These are phyloP conservation scores for Podaxis sp. DNA, from an alignment of 768 basidiomycete species.

Conservation along the genomic window DNA sequence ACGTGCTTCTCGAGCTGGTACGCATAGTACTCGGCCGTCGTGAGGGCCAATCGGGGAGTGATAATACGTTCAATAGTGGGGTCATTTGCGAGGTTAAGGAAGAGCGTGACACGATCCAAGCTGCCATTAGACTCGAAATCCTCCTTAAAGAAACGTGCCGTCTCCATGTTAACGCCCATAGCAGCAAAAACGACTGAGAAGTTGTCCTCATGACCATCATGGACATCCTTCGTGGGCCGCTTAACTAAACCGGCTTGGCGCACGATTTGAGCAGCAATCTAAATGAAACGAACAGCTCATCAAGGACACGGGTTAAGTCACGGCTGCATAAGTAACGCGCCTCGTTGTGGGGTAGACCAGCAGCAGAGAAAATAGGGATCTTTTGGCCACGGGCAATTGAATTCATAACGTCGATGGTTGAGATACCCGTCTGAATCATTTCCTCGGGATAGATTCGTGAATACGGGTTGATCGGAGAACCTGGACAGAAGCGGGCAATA, in stretches of 20 bases:
- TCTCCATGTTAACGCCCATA: conserved; percentile 99
- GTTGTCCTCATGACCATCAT: conserved; percentile 99
- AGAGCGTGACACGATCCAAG: conserved; percentile 95
- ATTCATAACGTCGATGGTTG: conserved; percentile 97
- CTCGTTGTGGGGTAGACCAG: conserved; percentile 98
- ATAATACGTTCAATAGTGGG: conserved; percentile 99
- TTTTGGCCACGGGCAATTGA: conserved; percentile 99
- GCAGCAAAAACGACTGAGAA: conserved; percentile 99
- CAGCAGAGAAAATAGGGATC: conserved; percentile 99
- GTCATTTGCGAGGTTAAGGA: conserved; percentile 98
- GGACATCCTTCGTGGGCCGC: conserved; percentile 94
- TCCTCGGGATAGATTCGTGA: conserved; percentile 99
- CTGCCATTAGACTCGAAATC: conserved; percentile 99
- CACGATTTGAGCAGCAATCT: conserved; percentile 99
- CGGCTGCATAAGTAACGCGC: conserved; percentile 38
- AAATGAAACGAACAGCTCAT: conserved; percentile 6
- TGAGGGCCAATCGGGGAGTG: conserved; percentile 95
- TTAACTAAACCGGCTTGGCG: conserved; percentile 98
- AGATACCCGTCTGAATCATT: conserved; percentile 99
- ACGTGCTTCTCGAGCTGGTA: conserved; percentile 99
- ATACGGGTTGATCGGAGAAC: conserved; percentile 96
- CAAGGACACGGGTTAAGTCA: conserved; percentile 6
- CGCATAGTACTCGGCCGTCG: conserved; percentile 98
- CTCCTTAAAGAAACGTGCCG: conserved; percentile 98
- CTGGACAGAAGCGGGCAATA: conserved; percentile 36